Base-by-base conservation (phyloP, 345 rosid genomes). In the Carallia brachiata region DNA sequence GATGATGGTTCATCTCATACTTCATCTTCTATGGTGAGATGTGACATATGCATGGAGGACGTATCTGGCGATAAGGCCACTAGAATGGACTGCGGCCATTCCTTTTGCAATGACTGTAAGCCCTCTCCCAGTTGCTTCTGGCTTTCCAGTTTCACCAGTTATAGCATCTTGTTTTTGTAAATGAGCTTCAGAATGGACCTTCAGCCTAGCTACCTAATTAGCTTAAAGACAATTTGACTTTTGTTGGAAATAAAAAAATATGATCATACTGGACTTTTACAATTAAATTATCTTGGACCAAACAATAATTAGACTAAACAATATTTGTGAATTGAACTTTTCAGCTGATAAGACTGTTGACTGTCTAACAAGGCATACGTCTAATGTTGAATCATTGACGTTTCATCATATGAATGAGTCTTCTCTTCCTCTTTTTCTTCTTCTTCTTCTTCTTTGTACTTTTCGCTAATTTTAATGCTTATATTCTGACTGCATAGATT, bases 21-120 rank as follows among this genome's bases (percentile, higher is more conserved):
- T 34, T 66, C 57, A 12, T 73, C 82, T 28, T 79, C 87, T 18
- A 59, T 55, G 0, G 56, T 88, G 30, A 83, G 77, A 60, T 94
- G 97, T 61, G 95, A 85, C 57, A 87, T 90, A 59, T 91, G 98
- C 82, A 84, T 88, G 12, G 98, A 91, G 78, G 93, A 91, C 62
- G 70, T 88, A 47, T 65, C 88, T 31, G 79, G 72, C 66, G 77
- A 80, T 70, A 79, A 63, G 65, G 82, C 85, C 47, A 89, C 91
- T 1, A 85, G 84, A 68, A 88, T 94, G 97, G 97, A 87, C 54
- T 94, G 98, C 73, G 82, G 85, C 73, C 98, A 94, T 83, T 75
- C 75, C 70, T 94, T 79, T 84, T 94, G 98, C 80, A 86, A 90
- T 68, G 76, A 73, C 59, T 91, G 98, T 94, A 84, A 86, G 89